These are phyloP conservation scores for Leccinum olivaceoglutinosum DNA, from an alignment of 1,284 basidiomycete genomes.

Conservation along the genomic window DNA sequence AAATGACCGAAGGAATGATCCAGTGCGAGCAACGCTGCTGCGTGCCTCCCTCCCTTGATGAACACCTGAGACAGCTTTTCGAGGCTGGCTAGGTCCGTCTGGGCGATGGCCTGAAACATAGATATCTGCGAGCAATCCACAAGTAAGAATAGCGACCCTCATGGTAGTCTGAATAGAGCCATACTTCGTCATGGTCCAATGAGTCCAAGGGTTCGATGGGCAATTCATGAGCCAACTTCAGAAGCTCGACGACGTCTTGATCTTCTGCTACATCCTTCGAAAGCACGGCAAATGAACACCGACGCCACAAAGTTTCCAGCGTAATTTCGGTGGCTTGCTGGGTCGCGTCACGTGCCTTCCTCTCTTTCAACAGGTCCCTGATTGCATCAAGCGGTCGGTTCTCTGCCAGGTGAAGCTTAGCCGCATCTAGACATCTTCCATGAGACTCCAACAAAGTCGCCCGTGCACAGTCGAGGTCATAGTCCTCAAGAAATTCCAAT, in stretches of 20 bases:
- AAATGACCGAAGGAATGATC: constrained; percentile 22
- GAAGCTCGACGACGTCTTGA: constrained; percentile 9
- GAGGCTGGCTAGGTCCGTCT: constrained; percentile 10
- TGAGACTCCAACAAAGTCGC: constrained; percentile 44
- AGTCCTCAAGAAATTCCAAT: constrained; percentile 53
- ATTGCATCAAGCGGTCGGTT: constrained; percentile 48
- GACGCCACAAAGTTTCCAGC: constrained; percentile 22
- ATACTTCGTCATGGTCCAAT: constrained; percentile 16
- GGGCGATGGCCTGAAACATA: constrained; percentile 23
- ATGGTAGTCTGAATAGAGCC: not conserved
- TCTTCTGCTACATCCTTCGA: constrained; percentile 10
- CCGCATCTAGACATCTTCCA: constrained; percentile 46
- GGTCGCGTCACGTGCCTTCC: constrained; percentile 24
- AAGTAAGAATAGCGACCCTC: not conserved
- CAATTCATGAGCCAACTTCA: constrained; percentile 19
- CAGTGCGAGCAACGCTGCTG: constrained; percentile 22
- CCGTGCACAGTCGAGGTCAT: constrained; percentile 48
- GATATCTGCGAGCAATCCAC: constrained; percentile 13
- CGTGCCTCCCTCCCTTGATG: not conserved
- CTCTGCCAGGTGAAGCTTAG: constrained; percentile 48
- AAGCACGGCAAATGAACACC: constrained; percentile 21
- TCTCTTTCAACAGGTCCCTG: constrained; percentile 37
- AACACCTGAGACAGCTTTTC: constrained; percentile 12
- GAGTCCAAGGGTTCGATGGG: constrained; percentile 13
- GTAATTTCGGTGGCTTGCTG: constrained; percentile 28